A percentile compares a stretch with the other conserved stretches of the same genome.
These are phyloP conservation scores for Globisporangium cederbergense DNA, from an alignment of 352 stramenopile genomes.

Conservation along the genomic window DNA sequence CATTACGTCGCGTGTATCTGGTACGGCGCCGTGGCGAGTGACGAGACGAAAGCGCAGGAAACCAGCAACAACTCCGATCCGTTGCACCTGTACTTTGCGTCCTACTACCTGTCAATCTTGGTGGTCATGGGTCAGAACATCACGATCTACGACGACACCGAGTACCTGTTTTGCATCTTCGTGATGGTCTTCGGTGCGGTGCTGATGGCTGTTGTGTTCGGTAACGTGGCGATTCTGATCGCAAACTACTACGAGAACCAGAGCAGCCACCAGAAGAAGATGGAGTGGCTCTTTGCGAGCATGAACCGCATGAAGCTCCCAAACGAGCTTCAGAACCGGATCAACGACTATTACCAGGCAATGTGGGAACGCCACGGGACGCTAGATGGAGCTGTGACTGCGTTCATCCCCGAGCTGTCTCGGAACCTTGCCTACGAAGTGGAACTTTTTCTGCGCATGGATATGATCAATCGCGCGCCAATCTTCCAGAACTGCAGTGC, in stretches of 20 bases:
- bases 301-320: conserved; percentile 83
- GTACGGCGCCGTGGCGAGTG: conserved; percentile 57
- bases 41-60: conserved; percentile 39
- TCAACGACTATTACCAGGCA: conserved; percentile 84
- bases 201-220: conserved; percentile 84
- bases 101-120: conserved; percentile 67
- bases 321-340: conserved; percentile 73
- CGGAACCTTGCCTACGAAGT: conserved; percentile 83
- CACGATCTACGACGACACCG: conserved; percentile 51
- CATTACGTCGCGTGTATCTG: conserved; percentile 82
- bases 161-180: conserved; percentile 73
- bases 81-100: conserved; percentile 53
- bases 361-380: conserved; percentile 86
- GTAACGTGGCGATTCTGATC: conserved; percentile 83
- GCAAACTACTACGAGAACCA: conserved; percentile 85
- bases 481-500: conserved; percentile 82
- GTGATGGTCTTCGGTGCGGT: conserved; percentile 71
- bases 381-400: conserved; percentile 65
- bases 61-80: conserved; percentile 18
- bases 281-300: conserved; percentile 83
- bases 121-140: conserved; percentile 83
- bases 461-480: conserved; percentile 84
- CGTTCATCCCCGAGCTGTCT: conserved; percentile 78
- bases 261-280: conserved; percentile 83
- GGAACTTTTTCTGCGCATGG: conserved; percentile 78